These are phyloP conservation scores for Eucalyptus virginea DNA, from an alignment of 345 rosid genomes.

Conservation along the genomic window DNA sequence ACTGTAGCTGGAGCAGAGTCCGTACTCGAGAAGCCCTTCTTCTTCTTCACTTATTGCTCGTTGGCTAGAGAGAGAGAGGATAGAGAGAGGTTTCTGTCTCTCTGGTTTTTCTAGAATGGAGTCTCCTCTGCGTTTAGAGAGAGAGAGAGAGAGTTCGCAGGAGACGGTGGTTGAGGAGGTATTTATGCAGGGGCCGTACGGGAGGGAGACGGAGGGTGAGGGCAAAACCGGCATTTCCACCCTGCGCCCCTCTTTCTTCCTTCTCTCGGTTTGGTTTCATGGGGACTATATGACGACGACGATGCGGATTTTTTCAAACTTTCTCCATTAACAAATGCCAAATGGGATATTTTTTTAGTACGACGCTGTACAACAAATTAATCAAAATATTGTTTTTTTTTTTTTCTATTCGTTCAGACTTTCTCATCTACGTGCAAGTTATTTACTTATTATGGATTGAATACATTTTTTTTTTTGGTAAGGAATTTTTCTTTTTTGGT, in stretches of 20 bases:
- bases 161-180: conserved; percentile 14
- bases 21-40: background rate
- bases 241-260: background rate
- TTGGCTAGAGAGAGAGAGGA: background rate
- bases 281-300: background rate
- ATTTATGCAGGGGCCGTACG: conserved; percentile 18
- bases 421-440: background rate
- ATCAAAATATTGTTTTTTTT: background rate
- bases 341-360: background rate
- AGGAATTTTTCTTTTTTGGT: no score
- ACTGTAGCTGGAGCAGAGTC: background rate
- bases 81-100: background rate
- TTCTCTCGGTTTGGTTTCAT: background rate
- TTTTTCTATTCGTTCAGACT: background rate
- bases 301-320: background rate
- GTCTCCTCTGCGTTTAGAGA: background rate
- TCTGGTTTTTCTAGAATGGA: background rate
- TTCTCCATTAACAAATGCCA: background rate
- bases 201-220: background rate
- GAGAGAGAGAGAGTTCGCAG: background rate
- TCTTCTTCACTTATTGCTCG: background rate
- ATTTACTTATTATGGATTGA: background rate
- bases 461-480: background rate
- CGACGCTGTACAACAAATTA: background rate
- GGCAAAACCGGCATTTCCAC: background rate